Percentiles rank a stretch among this genome's conserved stretches.
These are phyloP conservation scores for Hordeum marinum DNA, from an alignment of 176 grass and related monocot species.

Conservation along the genomic window DNA sequence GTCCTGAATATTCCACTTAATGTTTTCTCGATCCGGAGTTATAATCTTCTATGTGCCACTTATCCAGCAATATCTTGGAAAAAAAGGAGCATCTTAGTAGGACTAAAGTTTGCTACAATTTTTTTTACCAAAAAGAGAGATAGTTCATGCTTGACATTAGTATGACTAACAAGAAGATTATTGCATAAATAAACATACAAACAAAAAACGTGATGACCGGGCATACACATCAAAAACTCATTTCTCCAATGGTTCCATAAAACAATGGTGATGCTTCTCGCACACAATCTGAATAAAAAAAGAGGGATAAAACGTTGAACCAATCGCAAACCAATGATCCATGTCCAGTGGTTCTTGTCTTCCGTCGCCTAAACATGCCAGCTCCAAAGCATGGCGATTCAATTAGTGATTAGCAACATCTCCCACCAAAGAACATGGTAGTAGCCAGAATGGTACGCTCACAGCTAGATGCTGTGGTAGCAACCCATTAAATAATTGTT, in stretches of 20 bases:
- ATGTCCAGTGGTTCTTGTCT: slow-evolving; percentile 28
- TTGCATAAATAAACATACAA: background rate
- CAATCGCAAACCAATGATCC: slow-evolving; percentile 27
- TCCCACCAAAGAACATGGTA: background rate
- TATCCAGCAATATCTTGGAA: background rate
- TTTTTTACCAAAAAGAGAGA: background rate
- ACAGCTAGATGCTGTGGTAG: background rate
- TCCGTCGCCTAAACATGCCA: background rate
- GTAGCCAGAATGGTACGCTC: background rate
- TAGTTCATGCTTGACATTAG: background rate
- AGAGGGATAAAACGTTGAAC: background rate
- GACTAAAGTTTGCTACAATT: background rate
- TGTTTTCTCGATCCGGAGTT: background rate
- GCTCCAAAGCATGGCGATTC: background rate
- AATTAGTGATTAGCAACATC: no score
- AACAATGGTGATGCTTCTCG: background rate
- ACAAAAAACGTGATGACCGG: background rate
- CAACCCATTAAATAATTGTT: background rate
- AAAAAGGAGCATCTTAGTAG: background rate
- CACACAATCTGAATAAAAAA: background rate
- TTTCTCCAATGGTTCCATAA: background rate
- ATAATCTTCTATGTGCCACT: background rate
- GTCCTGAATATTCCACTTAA: background rate
- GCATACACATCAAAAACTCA: background rate
- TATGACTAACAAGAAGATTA: background rate